These are phyloP conservation scores for cucumber (Cucumis sativus) DNA, from an alignment of 306 rosid genomes.

Conservation along the genomic window Cucumber_9930_V3 NC_026656.2:22417501-22418000, in stretches of 20 bases:
- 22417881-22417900: constrained; percentile 51
- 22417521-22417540: constrained; percentile 93
- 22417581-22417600: constrained; percentile 90
- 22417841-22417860: constrained; percentile 69
- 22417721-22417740: constrained; percentile 82
- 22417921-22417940: constrained; percentile 56
- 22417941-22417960: constrained; percentile 83
- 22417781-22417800: constrained; percentile 52
- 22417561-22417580: constrained; percentile 92
- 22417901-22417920: constrained; percentile 43
- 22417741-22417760: constrained; percentile 51
- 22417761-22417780: constrained; percentile 40
- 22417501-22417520: constrained; percentile 94
- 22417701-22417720: constrained; percentile 87
- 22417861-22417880: constrained; percentile 40
- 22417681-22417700: constrained; percentile 68
- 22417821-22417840: constrained; percentile 50
- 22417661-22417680: constrained; percentile 89
- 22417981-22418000: constrained; percentile 37
- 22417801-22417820: constrained; percentile 45
- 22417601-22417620: constrained; percentile 63
- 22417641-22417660: constrained; percentile 80
- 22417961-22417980: constrained; percentile 46
- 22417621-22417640: constrained; percentile 34
- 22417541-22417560: constrained; percentile 99